Conservation (phyloP, 179 eudicot genomes). For the Heliamphora pulchella region DNA sequence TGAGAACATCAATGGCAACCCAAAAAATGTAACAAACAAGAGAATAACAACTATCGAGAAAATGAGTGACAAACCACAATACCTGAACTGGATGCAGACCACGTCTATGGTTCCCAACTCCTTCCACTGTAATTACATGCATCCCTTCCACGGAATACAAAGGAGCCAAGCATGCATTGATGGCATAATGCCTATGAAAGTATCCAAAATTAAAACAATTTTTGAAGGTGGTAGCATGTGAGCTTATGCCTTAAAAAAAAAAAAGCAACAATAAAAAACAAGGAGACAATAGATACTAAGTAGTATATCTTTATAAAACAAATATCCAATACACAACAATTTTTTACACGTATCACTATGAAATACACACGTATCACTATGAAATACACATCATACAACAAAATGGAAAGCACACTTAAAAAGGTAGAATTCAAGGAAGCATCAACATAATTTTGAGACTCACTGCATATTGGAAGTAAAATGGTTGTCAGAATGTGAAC, state of each 20-base stretch:
- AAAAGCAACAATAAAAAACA: background rate
- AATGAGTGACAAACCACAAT: slow-evolving; percentile 1
- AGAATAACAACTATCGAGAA: background rate
- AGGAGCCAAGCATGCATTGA: slow-evolving; percentile 98
- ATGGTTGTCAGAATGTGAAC: background rate
- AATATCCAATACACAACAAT: slow-evolving; percentile 1
- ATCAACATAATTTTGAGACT: background rate
- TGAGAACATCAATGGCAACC: background rate
- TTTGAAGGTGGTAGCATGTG: background rate
- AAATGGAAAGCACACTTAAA: background rate
- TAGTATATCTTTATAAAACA: background rate
- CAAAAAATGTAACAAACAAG: background rate
- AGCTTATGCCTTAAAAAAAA: background rate
- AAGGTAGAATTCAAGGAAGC: background rate
- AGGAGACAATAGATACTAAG: background rate
- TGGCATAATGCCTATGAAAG: slow-evolving; percentile 66
- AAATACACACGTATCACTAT: background rate
- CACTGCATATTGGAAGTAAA: background rate
- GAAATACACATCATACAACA: background rate
- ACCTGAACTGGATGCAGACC: slow-evolving; percentile 99
- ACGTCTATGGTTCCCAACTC: slow-evolving; percentile 67
- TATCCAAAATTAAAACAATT: slow-evolving; percentile 4
- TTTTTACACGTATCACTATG: too few species aligned
- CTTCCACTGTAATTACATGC: slow-evolving; percentile 98
- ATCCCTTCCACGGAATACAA: slow-evolving; percentile 95